A percentile compares a stretch with the other conserved stretches of the same genome.
These are phyloP conservation scores for Aspergillus japonicus DNA, from an alignment of 2,329 filamentous ascomycete species.

Conservation along the genomic window DNA sequence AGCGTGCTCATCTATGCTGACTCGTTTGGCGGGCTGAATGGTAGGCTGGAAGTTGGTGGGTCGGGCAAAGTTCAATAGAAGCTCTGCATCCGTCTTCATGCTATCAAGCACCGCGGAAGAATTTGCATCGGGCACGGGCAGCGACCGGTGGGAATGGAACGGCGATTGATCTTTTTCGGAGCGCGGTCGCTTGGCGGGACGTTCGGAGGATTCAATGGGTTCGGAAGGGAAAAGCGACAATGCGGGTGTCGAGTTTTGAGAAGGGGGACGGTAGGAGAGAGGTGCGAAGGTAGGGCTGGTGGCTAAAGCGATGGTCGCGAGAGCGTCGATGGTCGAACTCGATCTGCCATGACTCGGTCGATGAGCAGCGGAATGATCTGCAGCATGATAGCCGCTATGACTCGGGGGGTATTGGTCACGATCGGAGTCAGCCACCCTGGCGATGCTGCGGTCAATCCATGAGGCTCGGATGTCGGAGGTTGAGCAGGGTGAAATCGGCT, in stretches of 20 bases:
- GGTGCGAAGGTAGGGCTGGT: constrained; percentile 47
- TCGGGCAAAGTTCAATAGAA: constrained; percentile 47
- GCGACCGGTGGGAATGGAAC: constrained; percentile 30
- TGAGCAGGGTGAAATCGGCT: constrained; percentile 44
- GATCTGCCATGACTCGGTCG: constrained; percentile 44
- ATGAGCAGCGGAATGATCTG: constrained; percentile 26
- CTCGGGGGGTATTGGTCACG: constrained; percentile 22
- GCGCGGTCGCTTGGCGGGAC: constrained; percentile 60
- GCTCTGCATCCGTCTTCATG: constrained; percentile 50
- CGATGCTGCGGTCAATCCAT: constrained; percentile 30
- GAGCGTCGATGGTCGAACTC: constrained; percentile 49
- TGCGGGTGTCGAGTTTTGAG: constrained; percentile 24
- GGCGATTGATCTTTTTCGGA: constrained; percentile 56
- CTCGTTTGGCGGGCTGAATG: constrained; percentile 26
- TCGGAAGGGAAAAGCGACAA: constrained; percentile 32
- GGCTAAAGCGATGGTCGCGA: constrained; percentile 52
- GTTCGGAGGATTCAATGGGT: constrained; percentile 38
- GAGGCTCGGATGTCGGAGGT: constrained; percentile 30
- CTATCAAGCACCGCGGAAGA: constrained; percentile 37
- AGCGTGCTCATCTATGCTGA: constrained; percentile 34
- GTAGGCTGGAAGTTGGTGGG: constrained; percentile 36
- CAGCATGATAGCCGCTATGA: constrained; percentile 20
- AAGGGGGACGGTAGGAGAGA: constrained; percentile 33
- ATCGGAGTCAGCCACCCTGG: constrained; percentile 27
- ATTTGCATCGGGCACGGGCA: constrained; percentile 29